phyloP scores from a whole-genome alignment of 2,329 filamentous ascomycete species.

The Fusarium graminum region DNA sequence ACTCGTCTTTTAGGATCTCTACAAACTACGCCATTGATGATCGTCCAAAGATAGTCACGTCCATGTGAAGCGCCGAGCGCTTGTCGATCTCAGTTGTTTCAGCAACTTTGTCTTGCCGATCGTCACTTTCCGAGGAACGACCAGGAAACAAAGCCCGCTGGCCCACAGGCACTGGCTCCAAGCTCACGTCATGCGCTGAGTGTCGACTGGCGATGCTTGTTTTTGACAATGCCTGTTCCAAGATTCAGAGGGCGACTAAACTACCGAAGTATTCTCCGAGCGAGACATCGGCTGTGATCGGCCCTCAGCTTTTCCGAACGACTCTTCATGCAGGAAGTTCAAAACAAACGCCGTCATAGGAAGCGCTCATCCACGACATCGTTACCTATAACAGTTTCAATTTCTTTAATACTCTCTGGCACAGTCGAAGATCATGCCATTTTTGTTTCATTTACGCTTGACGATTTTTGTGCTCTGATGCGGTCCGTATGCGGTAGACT shows the following conservation, averaged over 20 bases:
- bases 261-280: constrained; percentile 35
- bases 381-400: not conserved
- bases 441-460: not conserved
- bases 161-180: constrained; percentile 21
- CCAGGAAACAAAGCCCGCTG: constrained; percentile 26
- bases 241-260: constrained; percentile 9
- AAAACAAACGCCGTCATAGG: constrained; percentile 19
- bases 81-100: constrained; percentile 36
- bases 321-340: constrained; percentile 7
- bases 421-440: not conserved
- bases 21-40: constrained; percentile 30
- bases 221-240: constrained; percentile 6
- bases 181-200: constrained; percentile 34
- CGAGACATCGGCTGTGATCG: constrained; percentile 34
- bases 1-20: constrained; percentile 20
- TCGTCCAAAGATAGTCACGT: constrained; percentile 27
- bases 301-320: not conserved
- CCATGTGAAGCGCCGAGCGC: constrained; percentile 28
- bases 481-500: not conserved
- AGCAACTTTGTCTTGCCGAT: constrained; percentile 34
- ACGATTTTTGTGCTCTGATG: not conserved
- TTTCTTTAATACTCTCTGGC: not conserved
- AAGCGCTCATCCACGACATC: constrained; percentile 4
- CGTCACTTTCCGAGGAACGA: constrained; percentile 30
- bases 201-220: constrained; percentile 22